These are phyloP conservation scores for Fusarium continuum DNA, from an alignment of 2,329 filamentous ascomycete species.

Conservation along the genomic window DNA sequence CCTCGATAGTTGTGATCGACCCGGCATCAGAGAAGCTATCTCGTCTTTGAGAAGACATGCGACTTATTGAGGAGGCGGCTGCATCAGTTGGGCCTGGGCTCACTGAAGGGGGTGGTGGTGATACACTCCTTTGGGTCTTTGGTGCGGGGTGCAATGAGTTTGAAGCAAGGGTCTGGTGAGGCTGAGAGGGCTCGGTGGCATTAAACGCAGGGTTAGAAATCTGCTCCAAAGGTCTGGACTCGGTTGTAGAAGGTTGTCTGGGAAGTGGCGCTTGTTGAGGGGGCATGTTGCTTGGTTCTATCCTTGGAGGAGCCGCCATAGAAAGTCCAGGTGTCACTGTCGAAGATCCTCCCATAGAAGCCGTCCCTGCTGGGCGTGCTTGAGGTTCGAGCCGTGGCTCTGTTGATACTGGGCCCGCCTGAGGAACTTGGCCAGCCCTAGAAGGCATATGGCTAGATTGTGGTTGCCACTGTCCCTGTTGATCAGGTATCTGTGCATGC, in stretches of 20 bases:
- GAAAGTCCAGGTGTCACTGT: background rate
- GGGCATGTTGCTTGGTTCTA: background rate
- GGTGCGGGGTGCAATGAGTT: background rate
- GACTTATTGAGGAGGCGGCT: slow-evolving; percentile 22
- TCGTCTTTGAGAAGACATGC: slow-evolving; percentile 24
- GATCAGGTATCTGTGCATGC: background rate
- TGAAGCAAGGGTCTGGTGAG: background rate
- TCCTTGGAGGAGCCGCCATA: background rate
- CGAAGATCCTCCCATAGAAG: background rate
- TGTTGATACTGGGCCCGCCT: background rate
- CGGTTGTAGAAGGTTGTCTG: background rate
- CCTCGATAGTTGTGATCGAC: slow-evolving; percentile 41
- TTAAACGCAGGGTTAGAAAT: background rate
- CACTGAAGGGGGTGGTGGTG: slow-evolving; percentile 12
- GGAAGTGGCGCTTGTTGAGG: background rate
- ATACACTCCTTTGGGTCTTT: background rate
- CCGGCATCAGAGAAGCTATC: slow-evolving; percentile 40
- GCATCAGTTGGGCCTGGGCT: slow-evolving; percentile 31
- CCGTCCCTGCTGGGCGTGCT: background rate
- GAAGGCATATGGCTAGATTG: background rate
- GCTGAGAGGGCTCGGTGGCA: background rate
- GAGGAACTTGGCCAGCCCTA: background rate
- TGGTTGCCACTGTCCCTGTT: background rate
- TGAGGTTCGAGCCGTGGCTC: background rate
- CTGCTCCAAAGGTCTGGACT: background rate